Percentiles rank a stretch among this genome's conserved stretches.
phyloP scores from a whole-genome alignment of 2,329 filamentous ascomycete species.

The Talaromyces sp. region DNA sequence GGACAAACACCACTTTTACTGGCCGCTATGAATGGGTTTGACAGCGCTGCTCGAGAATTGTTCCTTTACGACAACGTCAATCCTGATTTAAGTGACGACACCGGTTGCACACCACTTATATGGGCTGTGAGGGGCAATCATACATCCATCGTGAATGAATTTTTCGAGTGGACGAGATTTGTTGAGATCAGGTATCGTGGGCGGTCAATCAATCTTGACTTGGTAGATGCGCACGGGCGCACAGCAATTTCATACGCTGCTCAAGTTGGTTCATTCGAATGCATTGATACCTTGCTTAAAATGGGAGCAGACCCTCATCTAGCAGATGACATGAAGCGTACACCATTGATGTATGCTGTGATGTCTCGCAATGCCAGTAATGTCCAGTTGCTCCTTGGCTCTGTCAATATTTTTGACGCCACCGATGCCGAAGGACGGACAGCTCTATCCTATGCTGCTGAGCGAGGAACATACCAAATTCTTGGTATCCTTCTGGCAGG shows the following conservation, averaged over 20 bases:
- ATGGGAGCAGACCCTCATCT: neutral
- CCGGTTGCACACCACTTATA: neutral
- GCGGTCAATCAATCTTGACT: neutral
- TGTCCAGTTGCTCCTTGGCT: neutral
- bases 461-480: neutral
- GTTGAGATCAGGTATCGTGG: no score
- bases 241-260: neutral
- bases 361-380: neutral
- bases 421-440: neutral
- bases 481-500: neutral
- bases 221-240: neutral
- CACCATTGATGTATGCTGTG: neutral
- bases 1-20: neutral
- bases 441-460: neutral
- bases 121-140: neutral
- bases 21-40: neutral
- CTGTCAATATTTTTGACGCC: neutral
- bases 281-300: neutral
- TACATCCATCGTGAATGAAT: neutral
- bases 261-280: neutral
- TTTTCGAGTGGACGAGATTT: neutral
- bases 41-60: neutral
- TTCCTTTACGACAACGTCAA: neutral
- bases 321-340: neutral
- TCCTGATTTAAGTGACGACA: neutral